Percentiles rank a stretch among this genome's conserved stretches.
Conservation (phyloP, 306 rosid species). For the Ormosia emarginata region DNA sequence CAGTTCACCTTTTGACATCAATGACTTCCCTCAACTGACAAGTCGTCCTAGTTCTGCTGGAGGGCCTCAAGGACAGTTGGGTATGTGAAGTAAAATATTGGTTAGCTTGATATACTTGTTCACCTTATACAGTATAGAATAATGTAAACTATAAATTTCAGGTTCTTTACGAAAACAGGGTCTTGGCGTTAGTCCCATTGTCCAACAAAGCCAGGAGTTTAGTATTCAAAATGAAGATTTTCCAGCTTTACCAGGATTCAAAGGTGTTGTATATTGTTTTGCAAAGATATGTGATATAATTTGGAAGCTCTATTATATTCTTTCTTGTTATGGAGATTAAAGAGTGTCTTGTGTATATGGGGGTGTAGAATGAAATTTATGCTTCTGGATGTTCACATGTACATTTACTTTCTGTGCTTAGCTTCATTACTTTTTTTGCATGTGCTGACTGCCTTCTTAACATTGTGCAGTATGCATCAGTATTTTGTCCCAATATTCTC, state of each 20-base stretch:
- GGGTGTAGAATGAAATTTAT: background rate
- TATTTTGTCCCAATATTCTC: background rate
- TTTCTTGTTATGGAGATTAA: background rate
- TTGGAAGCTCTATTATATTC: background rate
- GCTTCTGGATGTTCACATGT: background rate
- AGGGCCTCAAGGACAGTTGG: constrained; percentile 96
- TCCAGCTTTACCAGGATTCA: constrained; percentile 95
- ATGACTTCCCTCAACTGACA: constrained; percentile 87
- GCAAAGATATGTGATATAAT: background rate
- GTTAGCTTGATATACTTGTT: background rate
- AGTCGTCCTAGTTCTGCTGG: constrained; percentile 98
- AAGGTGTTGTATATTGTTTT: constrained; percentile 58
- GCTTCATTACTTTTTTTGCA: background rate
- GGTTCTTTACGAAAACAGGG: constrained; percentile 98
- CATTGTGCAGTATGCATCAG: background rate
- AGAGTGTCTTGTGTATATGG: background rate
- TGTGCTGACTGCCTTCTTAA: background rate
- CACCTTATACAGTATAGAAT: constrained; percentile 17
- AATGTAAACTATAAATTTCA: constrained; percentile 36
- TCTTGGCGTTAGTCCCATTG: constrained; percentile 87
- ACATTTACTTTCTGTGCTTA: background rate
- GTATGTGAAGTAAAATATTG: constrained; percentile 38
- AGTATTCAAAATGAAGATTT: constrained; percentile 98
- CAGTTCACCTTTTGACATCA: constrained; percentile 81
- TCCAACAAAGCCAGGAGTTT: constrained; percentile 96